Conservation (phyloP, 2,329 filamentous ascomycete genomes). For the Huntiella omanensis region DNA sequence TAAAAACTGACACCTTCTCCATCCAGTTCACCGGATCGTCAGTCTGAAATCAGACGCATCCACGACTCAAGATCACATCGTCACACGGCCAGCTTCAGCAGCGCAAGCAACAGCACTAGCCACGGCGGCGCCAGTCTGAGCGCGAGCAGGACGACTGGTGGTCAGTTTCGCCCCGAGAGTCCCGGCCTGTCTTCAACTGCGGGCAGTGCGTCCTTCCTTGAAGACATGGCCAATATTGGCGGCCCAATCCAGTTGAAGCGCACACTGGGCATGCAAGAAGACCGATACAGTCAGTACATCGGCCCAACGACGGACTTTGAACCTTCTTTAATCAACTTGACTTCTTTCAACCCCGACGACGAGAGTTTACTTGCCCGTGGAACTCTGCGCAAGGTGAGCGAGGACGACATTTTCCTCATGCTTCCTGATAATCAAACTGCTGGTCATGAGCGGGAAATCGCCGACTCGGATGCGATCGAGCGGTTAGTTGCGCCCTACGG, state of each 20-base stretch:
- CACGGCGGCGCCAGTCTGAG: neutral
- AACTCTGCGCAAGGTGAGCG: constrained; percentile 56
- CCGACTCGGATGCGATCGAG: constrained; percentile 56
- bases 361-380: constrained; percentile 55
- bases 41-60: constrained; percentile 31
- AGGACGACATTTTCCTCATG: constrained; percentile 62
- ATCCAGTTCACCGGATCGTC: constrained; percentile 35
- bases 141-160: neutral
- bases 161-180: constrained; percentile 29
- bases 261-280: constrained; percentile 56
- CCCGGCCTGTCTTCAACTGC: constrained; percentile 42
- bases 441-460: constrained; percentile 49
- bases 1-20: constrained; percentile 30
- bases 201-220: constrained; percentile 42
- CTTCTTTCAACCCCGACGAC: constrained; percentile 62
- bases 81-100: neutral
- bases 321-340: constrained; percentile 64
- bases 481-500: constrained; percentile 58
- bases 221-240: constrained; percentile 53
- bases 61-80: constrained; percentile 19
- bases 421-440: constrained; percentile 55
- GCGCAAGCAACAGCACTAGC: neutral
- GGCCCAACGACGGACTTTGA: constrained; percentile 71
- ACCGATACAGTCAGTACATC: constrained; percentile 68
- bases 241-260: constrained; percentile 46